phyloP scores from a whole-genome alignment of 1,284 basidiomycete genomes.

The Fomitopsis palustris region DNA sequence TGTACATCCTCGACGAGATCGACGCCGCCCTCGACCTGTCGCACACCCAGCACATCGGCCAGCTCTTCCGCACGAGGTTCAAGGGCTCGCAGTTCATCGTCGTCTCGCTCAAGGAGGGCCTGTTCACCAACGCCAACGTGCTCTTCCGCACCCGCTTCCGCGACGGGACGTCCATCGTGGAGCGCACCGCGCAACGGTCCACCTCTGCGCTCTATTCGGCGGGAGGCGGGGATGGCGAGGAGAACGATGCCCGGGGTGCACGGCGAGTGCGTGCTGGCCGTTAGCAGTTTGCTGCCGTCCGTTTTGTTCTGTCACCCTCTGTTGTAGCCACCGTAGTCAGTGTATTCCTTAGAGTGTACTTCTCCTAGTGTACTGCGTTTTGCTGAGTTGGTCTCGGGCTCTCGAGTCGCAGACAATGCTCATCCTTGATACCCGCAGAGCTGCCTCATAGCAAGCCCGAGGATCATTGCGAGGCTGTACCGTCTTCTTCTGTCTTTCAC shows the following conservation, averaged over 20 bases:
- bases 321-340: too few species aligned
- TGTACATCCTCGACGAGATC: constrained; percentile 99
- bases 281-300: neutral
- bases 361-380: too few species aligned
- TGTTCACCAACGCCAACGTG: constrained; percentile 98
- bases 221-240: constrained; percentile 16
- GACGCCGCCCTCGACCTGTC: constrained; percentile 95
- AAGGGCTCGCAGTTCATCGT: constrained; percentile 98
- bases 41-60: constrained; percentile 96
- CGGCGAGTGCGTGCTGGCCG: neutral
- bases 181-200: constrained; percentile 68
- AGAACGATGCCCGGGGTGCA: neutral
- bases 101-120: constrained; percentile 94
- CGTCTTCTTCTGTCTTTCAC: too few species aligned
- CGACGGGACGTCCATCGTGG: constrained; percentile 90
- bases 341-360: too few species aligned
- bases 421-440: too few species aligned
- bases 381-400: too few species aligned
- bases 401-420: too few species aligned
- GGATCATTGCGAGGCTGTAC: too few species aligned
- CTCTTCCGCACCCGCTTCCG: constrained; percentile 91
- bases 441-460: too few species aligned
- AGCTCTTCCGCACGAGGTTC: constrained; percentile 95
- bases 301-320: neutral
- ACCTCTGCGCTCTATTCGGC: constrained; percentile 37